Evolutionary conservation across 352 stramenopile genomes (phyloP), one percentile per base, ranked within the genome.

Genomic region (Phytophthora constricta): DNA sequence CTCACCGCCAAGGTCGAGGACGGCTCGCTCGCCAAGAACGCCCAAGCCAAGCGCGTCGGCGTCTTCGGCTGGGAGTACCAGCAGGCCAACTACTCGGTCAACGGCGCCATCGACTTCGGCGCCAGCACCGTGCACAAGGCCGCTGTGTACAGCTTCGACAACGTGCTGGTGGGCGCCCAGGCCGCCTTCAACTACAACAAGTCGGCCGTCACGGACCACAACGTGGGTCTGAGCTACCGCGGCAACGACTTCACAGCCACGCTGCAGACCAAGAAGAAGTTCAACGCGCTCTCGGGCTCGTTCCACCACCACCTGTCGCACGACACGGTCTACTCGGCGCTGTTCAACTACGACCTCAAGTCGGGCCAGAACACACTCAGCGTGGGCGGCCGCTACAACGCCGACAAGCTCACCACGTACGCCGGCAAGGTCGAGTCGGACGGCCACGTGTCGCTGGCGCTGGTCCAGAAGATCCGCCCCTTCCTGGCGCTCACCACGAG

Each of bases 341-440:
- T 93, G n/a, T 93, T 95, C 61, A 86, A 94, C 82, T 93, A 95
- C 77, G 83, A 96, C 75, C 79, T 92, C 64, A 93, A 93, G 84
- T 93, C 84, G 46, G 86, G 81, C 63, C 68, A 82, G 58, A 93
- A 96, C 81, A 80, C 85, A 59, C 77, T 96, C 33, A 90, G 80
- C 28, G 83, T 96, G 25, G 88, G 88, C 42, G 88, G 88, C 41
- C 86, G 86, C 69, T 96, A 92, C 82, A 80, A 86, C 66, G 86
- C 86, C 47, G 86, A 96, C 77, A 79, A 78, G 53, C 63, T 92
- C 37, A 96, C 88, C 39, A 93, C 86, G 50, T 95, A 94, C 74
- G 82, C 82, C 48, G 88, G 84, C 43, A 96, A 96, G 79, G 82
- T 96, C 52, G 85, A 96, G 69, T 95, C 88, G 61, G 84, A 96